These are phyloP conservation scores for Monosporascus cannonballus DNA, from an alignment of 2,329 filamentous ascomycete species.

Conservation along the genomic window DNA sequence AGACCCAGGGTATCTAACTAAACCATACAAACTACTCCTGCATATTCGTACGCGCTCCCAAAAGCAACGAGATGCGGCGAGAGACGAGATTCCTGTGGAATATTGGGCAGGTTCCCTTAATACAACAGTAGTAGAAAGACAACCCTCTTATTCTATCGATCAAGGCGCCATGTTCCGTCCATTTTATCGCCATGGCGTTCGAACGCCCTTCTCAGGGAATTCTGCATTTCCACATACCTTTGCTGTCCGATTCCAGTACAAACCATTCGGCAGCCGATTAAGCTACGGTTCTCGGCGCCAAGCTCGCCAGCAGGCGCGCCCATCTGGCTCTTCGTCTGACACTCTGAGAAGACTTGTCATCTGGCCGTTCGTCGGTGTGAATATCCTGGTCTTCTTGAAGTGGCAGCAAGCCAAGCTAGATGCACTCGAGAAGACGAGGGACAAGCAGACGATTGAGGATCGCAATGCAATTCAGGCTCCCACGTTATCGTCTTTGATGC, in stretches of 20 bases:
- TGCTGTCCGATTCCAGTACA: neutral
- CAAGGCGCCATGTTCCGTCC: neutral
- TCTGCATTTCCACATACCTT: neutral
- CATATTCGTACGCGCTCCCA: no score
- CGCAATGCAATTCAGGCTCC: no score
- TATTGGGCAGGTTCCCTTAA: no score
- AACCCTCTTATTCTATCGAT: no score
- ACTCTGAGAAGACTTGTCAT: neutral
- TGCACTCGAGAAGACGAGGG: neutral
- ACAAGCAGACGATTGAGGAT: no score
- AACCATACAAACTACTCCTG: no score
- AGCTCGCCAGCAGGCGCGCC: neutral
- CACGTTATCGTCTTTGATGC: no score
- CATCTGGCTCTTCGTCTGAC: neutral
- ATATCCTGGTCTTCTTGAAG: conserved; percentile 2
- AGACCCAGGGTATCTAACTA: no score
- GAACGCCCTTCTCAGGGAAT: neutral
- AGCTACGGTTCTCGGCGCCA: neutral
- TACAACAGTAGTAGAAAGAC: no score
- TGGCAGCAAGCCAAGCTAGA: neutral
- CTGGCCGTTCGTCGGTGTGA: conserved; percentile 3
- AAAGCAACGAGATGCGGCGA: no score
- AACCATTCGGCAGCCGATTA: neutral
- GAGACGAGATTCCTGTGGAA: no score
- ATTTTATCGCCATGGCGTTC: neutral